Evolutionary conservation across 305 asterid species (phyloP).

Genomic region (Solanum chacoense): DNA sequence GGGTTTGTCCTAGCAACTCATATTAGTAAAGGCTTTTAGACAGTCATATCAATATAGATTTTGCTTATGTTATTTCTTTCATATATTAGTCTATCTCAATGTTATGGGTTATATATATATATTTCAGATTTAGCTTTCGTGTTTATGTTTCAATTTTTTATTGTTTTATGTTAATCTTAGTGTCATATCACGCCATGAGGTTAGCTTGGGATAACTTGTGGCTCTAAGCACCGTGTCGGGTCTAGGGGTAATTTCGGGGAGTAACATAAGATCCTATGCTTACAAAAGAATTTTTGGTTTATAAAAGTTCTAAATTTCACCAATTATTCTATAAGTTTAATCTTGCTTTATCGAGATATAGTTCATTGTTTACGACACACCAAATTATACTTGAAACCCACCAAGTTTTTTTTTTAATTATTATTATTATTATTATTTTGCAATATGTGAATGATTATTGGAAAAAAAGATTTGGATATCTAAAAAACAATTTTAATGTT

Average conservation of each 20-base stretch:
- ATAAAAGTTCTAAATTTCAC: background rate
- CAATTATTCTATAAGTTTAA: background rate
- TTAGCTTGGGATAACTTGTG: background rate
- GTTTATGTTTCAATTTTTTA: background rate
- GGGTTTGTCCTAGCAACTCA: background rate
- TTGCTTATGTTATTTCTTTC: background rate
- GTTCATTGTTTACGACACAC: background rate
- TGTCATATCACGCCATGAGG: background rate
- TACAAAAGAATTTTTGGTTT: background rate
- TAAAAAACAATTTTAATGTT: too few relatives aligned
- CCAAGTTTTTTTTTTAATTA: too few relatives aligned
- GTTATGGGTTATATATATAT: too few relatives aligned
- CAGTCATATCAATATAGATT: background rate
- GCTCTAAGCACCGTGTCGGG: background rate
- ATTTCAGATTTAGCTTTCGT: too few relatives aligned
- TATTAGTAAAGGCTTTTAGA: background rate
- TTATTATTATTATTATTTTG: too few relatives aligned
- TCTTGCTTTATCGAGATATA: background rate
- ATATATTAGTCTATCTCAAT: too few relatives aligned
- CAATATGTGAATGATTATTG: background rate
- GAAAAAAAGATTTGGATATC: constrained; percentile 26
- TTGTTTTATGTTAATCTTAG: background rate
- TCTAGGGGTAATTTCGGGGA: background rate
- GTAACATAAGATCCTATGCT: background rate
- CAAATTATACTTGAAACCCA: background rate